These are phyloP conservation scores for Stereocaulon alpinum DNA, from an alignment of 495 filamentous ascomycete species.

Conservation along the genomic window DNA sequence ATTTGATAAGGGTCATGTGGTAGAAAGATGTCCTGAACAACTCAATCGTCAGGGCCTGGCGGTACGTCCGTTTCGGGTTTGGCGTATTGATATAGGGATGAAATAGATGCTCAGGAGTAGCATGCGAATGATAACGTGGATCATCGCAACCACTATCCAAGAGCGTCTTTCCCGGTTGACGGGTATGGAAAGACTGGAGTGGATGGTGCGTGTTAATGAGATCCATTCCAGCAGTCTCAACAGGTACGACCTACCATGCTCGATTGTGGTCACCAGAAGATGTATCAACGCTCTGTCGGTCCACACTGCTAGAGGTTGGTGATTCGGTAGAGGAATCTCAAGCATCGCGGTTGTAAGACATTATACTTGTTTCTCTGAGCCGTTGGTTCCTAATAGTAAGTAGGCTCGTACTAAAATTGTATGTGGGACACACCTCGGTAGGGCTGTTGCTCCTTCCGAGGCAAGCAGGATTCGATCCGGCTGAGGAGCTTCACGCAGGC, in stretches of 20 bases:
- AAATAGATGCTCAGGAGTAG: not conserved
- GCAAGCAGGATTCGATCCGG: too few relatives aligned
- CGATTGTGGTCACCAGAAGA: too few relatives aligned
- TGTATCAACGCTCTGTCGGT: too few relatives aligned
- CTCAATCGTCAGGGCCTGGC: constrained; percentile 20
- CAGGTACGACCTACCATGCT: too few relatives aligned
- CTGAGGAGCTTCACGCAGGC: too few relatives aligned
- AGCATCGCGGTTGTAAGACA: too few relatives aligned
- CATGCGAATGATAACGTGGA: not conserved
- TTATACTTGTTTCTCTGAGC: not conserved
- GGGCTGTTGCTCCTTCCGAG: too few relatives aligned
- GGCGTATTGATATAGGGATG: constrained; percentile 12
- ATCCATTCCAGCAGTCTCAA: too few relatives aligned
- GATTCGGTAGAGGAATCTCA: too few relatives aligned
- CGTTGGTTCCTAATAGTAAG: not conserved
- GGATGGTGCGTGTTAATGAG: not conserved
- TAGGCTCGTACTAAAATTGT: not conserved
- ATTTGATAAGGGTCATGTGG: constrained; percentile 9
- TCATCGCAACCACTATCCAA: not conserved
- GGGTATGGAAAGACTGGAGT: not conserved
- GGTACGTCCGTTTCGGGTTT: constrained; percentile 23
- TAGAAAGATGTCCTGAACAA: constrained; percentile 12
- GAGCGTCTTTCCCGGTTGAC: constrained; percentile 3
- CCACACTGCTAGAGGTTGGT: too few relatives aligned
- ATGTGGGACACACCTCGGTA: too few relatives aligned